Evolutionary conservation across 176 grass and related monocot genomes (phyloP).

Genomic region (Microstegium vimineum): DNA sequence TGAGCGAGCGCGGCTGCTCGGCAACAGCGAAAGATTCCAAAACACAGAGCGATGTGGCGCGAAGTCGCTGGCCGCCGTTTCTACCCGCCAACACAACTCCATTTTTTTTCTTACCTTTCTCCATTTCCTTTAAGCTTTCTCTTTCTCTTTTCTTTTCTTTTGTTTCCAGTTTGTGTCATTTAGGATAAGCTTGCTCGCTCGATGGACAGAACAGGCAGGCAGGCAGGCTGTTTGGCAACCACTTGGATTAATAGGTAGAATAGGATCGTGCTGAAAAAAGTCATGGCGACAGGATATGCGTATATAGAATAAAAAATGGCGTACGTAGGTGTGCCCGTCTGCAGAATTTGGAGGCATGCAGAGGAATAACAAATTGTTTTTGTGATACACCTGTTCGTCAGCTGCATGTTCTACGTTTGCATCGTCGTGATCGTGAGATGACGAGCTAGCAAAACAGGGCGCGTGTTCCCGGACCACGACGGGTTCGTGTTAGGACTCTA

Average conservation of each 20-base stretch:
- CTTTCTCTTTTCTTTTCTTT: background rate
- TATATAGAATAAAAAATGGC: background rate
- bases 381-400: too few species aligned
- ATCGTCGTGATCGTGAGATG: too few species aligned
- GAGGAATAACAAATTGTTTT: too few species aligned
- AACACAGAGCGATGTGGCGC: background rate
- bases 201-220: background rate
- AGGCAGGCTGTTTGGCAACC: background rate
- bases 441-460: too few species aligned
- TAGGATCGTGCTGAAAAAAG: slow-evolving; percentile 30
- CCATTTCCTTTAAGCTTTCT: background rate
- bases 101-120: background rate
- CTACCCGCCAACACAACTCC: background rate
- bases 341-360: background rate
- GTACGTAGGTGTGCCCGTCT: too few species aligned
- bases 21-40: slow-evolving; percentile 13
- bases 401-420: too few species aligned
- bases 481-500: too few species aligned
- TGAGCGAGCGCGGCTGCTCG: background rate
- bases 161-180: background rate
- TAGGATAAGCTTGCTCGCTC: slow-evolving; percentile 36
- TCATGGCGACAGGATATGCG: background rate
- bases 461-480: background rate
- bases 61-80: background rate
- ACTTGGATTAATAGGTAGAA: background rate